A percentile compares a stretch with the other conserved stretches of the same genome.
Evolutionary conservation across 2,329 filamentous ascomycete genomes (phyloP).

Genomic region (Pezicula radicicola): DNA sequence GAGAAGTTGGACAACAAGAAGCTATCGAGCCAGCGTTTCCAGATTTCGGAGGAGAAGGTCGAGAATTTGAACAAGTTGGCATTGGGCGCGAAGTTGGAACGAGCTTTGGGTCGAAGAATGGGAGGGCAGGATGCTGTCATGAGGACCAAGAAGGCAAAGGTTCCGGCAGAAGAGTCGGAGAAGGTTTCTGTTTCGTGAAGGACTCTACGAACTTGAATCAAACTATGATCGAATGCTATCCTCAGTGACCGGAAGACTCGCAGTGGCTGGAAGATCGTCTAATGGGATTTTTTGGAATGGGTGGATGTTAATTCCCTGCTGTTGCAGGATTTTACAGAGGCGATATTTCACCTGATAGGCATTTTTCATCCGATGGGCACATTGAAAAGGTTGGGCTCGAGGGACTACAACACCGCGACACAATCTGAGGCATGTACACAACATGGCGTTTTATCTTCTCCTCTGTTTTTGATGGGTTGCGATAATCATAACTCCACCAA

Average conservation of each 20-base stretch:
- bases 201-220: no score
- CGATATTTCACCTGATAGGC: not conserved
- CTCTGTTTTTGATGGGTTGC: not conserved
- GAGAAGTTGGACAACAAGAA: slow-evolving; percentile 69
- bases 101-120: slow-evolving; percentile 67
- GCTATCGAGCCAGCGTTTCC: slow-evolving; percentile 64
- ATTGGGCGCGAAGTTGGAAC: slow-evolving; percentile 70
- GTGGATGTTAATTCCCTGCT: not conserved
- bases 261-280: not conserved
- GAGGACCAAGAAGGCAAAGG: slow-evolving; percentile 30
- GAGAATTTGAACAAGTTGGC: slow-evolving; percentile 69
- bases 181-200: slow-evolving; percentile 9
- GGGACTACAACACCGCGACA: not conserved
- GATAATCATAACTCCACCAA: not conserved
- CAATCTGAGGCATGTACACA: not conserved
- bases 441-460: not conserved
- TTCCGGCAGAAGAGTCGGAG: slow-evolving; percentile 6
- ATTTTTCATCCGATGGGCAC: not conserved
- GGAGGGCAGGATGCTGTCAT: slow-evolving; percentile 69
- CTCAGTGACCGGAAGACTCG: no score
- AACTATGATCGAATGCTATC: not conserved
- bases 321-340: not conserved
- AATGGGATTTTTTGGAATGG: not conserved
- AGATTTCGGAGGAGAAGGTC: slow-evolving; percentile 61
- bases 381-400: not conserved